Conservation (phyloP, 768 basidiomycete species). For the Leccinum longicurvipes region DNA sequence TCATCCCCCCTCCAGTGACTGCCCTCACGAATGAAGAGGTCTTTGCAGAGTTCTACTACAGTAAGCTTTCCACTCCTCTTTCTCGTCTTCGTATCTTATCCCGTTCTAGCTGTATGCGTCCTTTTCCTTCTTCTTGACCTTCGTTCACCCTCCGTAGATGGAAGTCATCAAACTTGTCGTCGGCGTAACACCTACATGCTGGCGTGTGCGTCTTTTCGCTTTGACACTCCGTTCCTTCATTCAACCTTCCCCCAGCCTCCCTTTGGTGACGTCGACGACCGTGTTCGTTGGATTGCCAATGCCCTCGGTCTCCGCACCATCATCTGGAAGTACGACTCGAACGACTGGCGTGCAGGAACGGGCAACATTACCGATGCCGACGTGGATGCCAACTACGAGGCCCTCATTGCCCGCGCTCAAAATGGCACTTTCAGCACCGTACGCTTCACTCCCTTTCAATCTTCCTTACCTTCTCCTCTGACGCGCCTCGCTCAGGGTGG, state of each 20-base stretch:
- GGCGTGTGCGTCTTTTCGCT: constrained; percentile 42
- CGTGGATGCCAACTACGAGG: constrained; percentile 53
- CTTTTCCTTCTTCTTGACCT: no score
- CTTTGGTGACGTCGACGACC: constrained; percentile 69
- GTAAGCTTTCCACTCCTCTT: constrained; percentile 31
- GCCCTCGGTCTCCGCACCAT: constrained; percentile 68
- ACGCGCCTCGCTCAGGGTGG: constrained; percentile 35
- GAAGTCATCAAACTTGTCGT: constrained; percentile 52
- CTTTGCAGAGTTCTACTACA: constrained; percentile 79
- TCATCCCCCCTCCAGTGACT: constrained; percentile 42
- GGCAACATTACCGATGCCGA: constrained; percentile 41
- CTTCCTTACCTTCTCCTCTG: neutral
- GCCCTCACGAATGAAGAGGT: constrained; percentile 57
- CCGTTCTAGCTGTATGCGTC: constrained; percentile 22
- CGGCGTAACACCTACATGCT: constrained; percentile 58
- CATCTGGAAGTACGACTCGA: constrained; percentile 69
- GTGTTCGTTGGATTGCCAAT: constrained; percentile 66
- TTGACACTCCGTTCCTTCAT: neutral
- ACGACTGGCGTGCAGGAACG: constrained; percentile 67
- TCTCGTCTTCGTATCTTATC: neutral
- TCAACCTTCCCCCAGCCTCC: constrained; percentile 44
- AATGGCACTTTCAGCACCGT: constrained; percentile 42
- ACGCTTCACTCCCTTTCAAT: constrained; percentile 1
- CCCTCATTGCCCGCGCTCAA: constrained; percentile 45
- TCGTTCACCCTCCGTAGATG: constrained; percentile 31